Percentiles rank a stretch among this genome's conserved stretches.
These are phyloP conservation scores for Euphorbia schlechtendalii DNA, from an alignment of 441 rosid genomes.

Conservation along the genomic window DNA sequence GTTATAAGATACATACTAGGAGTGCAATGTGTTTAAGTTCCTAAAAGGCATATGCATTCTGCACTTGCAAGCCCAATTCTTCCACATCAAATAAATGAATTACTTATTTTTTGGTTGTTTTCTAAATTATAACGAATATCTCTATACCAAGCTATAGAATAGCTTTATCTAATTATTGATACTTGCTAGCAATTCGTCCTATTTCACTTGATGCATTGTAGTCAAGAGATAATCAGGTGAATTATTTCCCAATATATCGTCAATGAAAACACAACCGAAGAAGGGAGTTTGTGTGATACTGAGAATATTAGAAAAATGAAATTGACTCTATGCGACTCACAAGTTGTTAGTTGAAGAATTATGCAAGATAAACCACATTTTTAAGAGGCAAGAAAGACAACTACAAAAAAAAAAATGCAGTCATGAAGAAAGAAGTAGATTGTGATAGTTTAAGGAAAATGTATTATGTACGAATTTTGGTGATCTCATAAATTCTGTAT, in stretches of 20 bases:
- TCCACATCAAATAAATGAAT: slow-evolving; percentile 40
- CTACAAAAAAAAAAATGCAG: slow-evolving; percentile 16
- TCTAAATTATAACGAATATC: too few species aligned
- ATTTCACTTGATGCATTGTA: slow-evolving; percentile 9
- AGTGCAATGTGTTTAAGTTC: slow-evolving; percentile 54
- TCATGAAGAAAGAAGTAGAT: slow-evolving; percentile 24
- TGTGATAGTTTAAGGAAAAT: slow-evolving; percentile 41
- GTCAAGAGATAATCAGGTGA: not conserved
- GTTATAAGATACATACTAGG: slow-evolving; percentile 38
- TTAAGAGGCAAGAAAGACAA: slow-evolving; percentile 9
- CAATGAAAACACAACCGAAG: not conserved
- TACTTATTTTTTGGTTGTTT: too few species aligned
- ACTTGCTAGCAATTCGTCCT: slow-evolving; percentile 6
- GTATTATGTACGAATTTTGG: slow-evolving; percentile 25
- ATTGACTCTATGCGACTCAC: not conserved
- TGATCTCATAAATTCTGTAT: slow-evolving; percentile 41
- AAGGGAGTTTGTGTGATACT: not conserved
- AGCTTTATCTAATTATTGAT: not conserved
- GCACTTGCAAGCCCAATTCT: slow-evolving; percentile 65
- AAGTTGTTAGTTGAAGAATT: not conserved
- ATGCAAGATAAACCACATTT: not conserved
- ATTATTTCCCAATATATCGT: not conserved
- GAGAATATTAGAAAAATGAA: not conserved
- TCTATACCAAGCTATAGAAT: too few species aligned
- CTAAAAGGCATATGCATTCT: slow-evolving; percentile 57